A percentile compares a stretch with the other conserved stretches of the same genome.
phyloP scores from a whole-genome alignment of 305 asterid species.

The Ilex paraguariensis region DNA sequence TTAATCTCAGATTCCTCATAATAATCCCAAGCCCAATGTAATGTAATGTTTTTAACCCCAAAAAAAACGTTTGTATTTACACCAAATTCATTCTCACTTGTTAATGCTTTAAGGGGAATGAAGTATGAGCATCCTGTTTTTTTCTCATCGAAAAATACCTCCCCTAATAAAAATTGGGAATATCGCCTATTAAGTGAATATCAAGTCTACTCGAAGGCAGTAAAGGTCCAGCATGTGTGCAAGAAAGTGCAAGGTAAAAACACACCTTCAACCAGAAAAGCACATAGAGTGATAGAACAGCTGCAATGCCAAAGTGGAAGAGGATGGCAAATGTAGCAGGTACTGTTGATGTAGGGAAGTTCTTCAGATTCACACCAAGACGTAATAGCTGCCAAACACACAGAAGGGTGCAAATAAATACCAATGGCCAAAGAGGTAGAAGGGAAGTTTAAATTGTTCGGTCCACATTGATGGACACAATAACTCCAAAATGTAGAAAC shows the following conservation, averaged over 20 bases:
- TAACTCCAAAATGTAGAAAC: too few relatives aligned
- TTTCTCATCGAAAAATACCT: neutral
- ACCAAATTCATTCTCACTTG: neutral
- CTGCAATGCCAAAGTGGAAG: constrained; percentile 85
- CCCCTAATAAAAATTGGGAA: neutral
- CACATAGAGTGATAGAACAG: constrained; percentile 68
- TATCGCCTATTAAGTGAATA: too few relatives aligned
- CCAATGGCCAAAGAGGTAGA: too few relatives aligned
- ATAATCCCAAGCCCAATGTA: too few relatives aligned
- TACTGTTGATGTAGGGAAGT: constrained; percentile 59
- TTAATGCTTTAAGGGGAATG: neutral
- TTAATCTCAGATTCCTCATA: too few relatives aligned
- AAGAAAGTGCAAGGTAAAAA: constrained; percentile 13
- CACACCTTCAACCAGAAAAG: constrained; percentile 91
- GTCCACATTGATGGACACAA: too few relatives aligned
- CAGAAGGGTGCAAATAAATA: too few relatives aligned
- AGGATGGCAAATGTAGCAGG: constrained; percentile 71
- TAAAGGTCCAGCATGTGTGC: neutral
- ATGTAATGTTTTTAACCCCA: too few relatives aligned
- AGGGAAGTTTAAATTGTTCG: too few relatives aligned
- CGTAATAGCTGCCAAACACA: constrained; percentile 44
- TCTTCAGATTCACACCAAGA: constrained; percentile 76
- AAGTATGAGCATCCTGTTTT: neutral
- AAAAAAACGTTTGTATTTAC: too few relatives aligned
- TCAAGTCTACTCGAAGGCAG: too few relatives aligned